Base-by-base conservation (phyloP, 345 rosid genomes). In the Turnera subulata region DNA sequence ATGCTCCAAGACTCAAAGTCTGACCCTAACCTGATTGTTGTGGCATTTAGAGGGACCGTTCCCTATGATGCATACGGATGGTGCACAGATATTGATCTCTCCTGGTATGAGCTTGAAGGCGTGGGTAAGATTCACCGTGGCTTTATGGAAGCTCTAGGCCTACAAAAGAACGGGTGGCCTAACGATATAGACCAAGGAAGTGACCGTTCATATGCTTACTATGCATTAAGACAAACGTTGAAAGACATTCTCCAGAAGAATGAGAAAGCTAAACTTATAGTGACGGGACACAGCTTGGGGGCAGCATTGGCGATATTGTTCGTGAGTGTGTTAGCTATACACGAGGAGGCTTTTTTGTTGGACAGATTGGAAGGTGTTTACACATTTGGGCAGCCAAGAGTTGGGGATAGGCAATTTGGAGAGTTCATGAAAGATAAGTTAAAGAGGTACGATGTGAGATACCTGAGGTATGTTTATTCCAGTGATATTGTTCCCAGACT, bases 91-190 rank as follows among this genome's bases (percentile, higher is more conserved):
- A 18, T 73, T 2, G 89, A 85, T 48, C 50, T 83, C 56, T 85
- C 89, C 0, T 85, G 89, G 93, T 82, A 59, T 6, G 63, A 59
- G 55, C 56, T 83, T 39, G 29, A 60, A 15, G 61, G 75, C 26
- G 72, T 83, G 4, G 89, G 82, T n/a, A 79, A 67, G 46, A 46
- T 78, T 61, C 94, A 86, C 22, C 65, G 74, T 1, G 89, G 89
- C 39, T 86, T 83, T 47, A 73, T 80, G 84, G 67, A 78, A 45
- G 89, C 85, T 17, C 49, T 85, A 33, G 93, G 93, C 24, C 73
- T 78, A 42, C 87, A 81, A 53, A 67, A 49, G 33, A 15, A 61
- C 25, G 67, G 72, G 3, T 61, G 72, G 66, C 67, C 66, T 0
- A 55, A 15, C 0, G 26, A 60, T 13, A 38, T 59, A 2, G 9